These are phyloP conservation scores for Diaporthe sp. DNA, from an alignment of 2,329 filamentous ascomycete species.

Conservation along the genomic window DNA sequence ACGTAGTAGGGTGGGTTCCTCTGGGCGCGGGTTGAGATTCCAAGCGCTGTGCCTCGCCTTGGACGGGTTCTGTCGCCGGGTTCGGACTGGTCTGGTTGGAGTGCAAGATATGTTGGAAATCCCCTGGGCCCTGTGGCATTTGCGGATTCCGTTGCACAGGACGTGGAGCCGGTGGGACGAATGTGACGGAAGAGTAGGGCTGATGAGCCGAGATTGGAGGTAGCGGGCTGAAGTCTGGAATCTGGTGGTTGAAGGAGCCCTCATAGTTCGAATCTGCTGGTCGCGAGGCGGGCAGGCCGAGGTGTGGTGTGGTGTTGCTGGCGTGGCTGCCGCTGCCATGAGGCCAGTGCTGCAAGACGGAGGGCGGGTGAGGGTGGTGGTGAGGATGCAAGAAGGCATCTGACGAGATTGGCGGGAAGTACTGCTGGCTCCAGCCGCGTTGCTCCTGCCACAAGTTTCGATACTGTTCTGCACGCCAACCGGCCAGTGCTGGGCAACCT, in stretches of 20 bases:
- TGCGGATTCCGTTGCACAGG: conserved; percentile 16
- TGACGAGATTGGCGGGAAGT: conserved; percentile 28
- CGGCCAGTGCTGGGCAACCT: conserved; percentile 33
- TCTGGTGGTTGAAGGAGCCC: conserved; percentile 26
- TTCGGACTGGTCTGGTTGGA: conserved; percentile 18
- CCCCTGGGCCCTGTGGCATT: conserved; percentile 25
- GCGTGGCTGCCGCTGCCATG: not conserved
- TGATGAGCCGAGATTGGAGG: conserved; percentile 24
- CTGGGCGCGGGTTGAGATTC: not conserved
- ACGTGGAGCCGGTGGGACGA: conserved; percentile 11
- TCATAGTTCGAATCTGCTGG: conserved; percentile 18
- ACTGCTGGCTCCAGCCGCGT: conserved; percentile 28
- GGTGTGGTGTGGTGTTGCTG: conserved; percentile 11
- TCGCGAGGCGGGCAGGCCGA: conserved; percentile 8
- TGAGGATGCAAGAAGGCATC: conserved; percentile 30
- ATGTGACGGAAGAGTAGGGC: conserved; percentile 25
- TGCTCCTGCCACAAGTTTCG: conserved; percentile 27
- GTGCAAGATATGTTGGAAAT: conserved; percentile 32
- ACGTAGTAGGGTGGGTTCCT: not conserved
- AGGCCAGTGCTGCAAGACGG: conserved; percentile 22
- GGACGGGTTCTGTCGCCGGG: not conserved
- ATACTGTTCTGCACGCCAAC: conserved; percentile 34
- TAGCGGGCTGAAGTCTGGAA: conserved; percentile 19
- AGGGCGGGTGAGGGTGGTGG: conserved; percentile 15
- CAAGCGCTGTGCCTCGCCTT: not conserved